phyloP scores from a whole-genome alignment of 208 protist genomes.

The Borovskyia barvae region DNA sequence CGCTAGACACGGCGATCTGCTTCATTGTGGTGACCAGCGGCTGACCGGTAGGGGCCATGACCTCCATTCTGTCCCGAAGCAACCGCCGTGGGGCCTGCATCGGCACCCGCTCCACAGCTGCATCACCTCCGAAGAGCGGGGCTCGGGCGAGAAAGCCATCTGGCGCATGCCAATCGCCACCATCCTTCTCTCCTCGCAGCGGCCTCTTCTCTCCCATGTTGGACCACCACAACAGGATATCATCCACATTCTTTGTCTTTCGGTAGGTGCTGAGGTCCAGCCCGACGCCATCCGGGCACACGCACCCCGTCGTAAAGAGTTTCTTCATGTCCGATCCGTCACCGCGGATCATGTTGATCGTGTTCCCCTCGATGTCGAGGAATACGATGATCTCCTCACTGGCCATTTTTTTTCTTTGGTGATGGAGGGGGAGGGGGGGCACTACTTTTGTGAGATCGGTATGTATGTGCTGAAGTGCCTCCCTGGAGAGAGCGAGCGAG shows the following conservation, averaged over 20 bases:
- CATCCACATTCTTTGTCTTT: slow-evolving; percentile 15
- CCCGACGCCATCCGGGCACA: slow-evolving; percentile 31
- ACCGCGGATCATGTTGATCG: slow-evolving; percentile 21
- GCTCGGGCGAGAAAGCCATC: slow-evolving; percentile 28
- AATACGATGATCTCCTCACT: slow-evolving; percentile 23
- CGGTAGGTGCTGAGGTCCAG: slow-evolving; percentile 27
- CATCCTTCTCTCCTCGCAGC: slow-evolving; percentile 14
- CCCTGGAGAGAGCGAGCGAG: too few relatives aligned
- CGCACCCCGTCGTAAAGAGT: slow-evolving; percentile 28
- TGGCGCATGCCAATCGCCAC: slow-evolving; percentile 30
- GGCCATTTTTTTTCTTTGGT: too few relatives aligned
- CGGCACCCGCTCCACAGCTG: slow-evolving; percentile 17
- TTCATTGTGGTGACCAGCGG: slow-evolving; percentile 43
- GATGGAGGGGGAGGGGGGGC: too few relatives aligned
- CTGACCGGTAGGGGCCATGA: background rate
- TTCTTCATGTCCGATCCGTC: slow-evolving; percentile 18
- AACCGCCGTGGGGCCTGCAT: slow-evolving; percentile 12
- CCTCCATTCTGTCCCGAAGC: slow-evolving; percentile 2
- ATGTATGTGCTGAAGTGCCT: too few relatives aligned
- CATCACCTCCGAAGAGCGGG: slow-evolving; percentile 21
- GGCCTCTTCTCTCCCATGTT: slow-evolving; percentile 29
- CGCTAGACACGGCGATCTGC: slow-evolving; percentile 25
- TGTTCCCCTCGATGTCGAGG: slow-evolving; percentile 9
- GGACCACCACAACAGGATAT: slow-evolving; percentile 31
- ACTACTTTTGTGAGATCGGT: too few relatives aligned